Evolutionary conservation across 2,329 filamentous ascomycete species (phyloP).

Genomic region (Whalleya microplaca): DNA sequence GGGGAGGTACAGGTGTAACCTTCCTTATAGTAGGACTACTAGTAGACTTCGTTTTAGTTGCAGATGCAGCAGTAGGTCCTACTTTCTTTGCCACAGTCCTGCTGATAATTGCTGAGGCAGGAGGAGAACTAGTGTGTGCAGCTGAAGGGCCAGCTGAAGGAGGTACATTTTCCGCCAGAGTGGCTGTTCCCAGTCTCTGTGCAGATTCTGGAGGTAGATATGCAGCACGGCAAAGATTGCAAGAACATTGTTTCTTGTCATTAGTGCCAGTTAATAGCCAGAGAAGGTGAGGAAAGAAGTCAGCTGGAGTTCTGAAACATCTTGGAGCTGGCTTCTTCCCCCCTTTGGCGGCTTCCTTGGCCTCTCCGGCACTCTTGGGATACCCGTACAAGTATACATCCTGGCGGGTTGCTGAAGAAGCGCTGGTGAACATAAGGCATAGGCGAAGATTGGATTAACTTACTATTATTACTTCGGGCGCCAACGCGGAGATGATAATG

Average conservation of each 20-base stretch:
- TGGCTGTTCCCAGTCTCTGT: conserved; percentile 13
- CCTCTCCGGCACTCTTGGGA: conserved; percentile 9
- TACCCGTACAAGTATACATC: conserved; percentile 31
- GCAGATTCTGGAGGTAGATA: conserved; percentile 5
- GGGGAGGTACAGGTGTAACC: not conserved
- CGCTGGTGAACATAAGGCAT: not conserved
- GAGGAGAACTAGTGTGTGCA: not conserved
- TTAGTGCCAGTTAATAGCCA: conserved; percentile 26
- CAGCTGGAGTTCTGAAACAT: conserved; percentile 27
- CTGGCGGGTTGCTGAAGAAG: not conserved
- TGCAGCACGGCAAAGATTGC: conserved; percentile 20
- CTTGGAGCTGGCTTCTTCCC: conserved; percentile 6
- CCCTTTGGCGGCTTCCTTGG: not conserved
- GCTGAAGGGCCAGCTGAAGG: not conserved
- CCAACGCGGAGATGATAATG: conserved; percentile 15
- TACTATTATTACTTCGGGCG: not conserved
- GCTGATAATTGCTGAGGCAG: not conserved
- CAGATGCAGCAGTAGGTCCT: not conserved
- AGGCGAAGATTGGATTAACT: not conserved
- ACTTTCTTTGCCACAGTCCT: conserved; percentile 1
- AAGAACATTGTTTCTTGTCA: conserved; percentile 26
- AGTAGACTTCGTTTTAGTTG: not conserved
- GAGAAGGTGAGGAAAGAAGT: conserved; percentile 33
- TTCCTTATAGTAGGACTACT: not conserved
- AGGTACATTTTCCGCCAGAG: not conserved